These are phyloP conservation scores for Chalciporus chontae DNA, from an alignment of 768 basidiomycete species.

Conservation along the genomic window DNA sequence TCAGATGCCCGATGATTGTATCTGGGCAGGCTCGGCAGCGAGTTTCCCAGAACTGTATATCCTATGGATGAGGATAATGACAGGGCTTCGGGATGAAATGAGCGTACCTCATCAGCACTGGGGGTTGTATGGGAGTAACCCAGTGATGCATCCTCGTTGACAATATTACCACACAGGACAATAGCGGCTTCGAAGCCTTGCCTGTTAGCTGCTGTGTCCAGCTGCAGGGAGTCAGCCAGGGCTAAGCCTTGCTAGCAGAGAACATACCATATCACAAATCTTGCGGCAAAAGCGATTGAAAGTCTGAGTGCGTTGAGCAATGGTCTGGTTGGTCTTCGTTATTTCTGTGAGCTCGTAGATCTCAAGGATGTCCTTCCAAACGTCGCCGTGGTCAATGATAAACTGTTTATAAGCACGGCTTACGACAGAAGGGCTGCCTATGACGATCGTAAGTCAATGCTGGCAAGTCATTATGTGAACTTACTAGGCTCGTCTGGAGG, in stretches of 20 bases:
- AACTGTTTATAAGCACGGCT: not conserved
- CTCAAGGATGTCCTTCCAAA: constrained; percentile 1
- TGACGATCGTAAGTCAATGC: no score
- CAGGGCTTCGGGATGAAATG: not conserved
- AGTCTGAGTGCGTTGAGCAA: not conserved
- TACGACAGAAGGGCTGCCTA: not conserved
- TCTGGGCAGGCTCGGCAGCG: not conserved
- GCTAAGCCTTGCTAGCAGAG: no score
- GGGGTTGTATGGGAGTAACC: not conserved
- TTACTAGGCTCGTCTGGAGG: not conserved
- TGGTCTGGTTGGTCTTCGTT: not conserved
- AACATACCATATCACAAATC: not conserved
- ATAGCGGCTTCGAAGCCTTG: not conserved
- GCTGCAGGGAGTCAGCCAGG: not conserved
- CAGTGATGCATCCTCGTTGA: constrained; percentile 1
- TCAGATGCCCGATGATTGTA: not conserved
- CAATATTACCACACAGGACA: not conserved
- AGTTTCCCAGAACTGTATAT: not conserved
- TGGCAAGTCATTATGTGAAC: no score
- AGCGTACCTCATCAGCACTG: not conserved
- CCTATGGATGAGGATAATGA: no score
- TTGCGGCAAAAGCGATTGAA: not conserved
- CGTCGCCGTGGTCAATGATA: not conserved
- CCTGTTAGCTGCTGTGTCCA: not conserved
- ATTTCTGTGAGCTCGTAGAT: not conserved